phyloP scores from a whole-genome alignment of 2,329 filamentous ascomycete genomes.

The Pseudocercospora musae region DNA sequence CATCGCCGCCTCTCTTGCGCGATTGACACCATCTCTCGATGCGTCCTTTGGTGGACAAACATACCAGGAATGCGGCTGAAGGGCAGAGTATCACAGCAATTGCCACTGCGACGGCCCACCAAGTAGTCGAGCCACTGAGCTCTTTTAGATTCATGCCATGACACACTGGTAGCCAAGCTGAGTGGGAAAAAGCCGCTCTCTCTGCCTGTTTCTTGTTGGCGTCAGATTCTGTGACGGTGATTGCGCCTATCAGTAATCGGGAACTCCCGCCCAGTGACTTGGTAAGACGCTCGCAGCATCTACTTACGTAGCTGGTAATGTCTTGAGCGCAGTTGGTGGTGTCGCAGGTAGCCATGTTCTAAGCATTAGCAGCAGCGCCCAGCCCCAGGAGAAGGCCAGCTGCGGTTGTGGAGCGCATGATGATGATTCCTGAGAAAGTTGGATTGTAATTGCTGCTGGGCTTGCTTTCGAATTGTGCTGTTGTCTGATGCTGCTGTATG shows the following conservation, averaged over 20 bases:
- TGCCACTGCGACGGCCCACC: background rate
- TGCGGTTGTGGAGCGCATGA: background rate
- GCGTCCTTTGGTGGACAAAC: background rate
- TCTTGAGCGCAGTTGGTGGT: background rate
- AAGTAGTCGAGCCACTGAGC: background rate
- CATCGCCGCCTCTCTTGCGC: too few relatives aligned
- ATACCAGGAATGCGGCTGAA: background rate
- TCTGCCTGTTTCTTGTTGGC: background rate
- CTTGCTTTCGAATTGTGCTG: too few relatives aligned
- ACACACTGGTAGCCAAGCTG: constrained; percentile 16
- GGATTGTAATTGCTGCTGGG: background rate
- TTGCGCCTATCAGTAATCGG: background rate
- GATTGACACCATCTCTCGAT: too few relatives aligned
- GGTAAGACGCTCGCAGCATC: too few relatives aligned
- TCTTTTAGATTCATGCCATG: constrained; percentile 17
- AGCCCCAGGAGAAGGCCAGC: background rate
- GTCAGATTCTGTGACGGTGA: background rate
- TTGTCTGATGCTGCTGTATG: too few relatives aligned
- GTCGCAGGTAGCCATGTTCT: background rate
- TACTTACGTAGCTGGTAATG: background rate
- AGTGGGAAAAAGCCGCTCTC: constrained; percentile 8
- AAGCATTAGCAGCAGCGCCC: background rate
- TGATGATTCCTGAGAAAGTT: background rate
- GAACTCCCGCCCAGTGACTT: background rate
- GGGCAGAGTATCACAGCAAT: background rate